These are phyloP conservation scores for Niveomyces coronatus DNA, from an alignment of 2,329 filamentous ascomycete genomes.

Conservation along the genomic window DNA sequence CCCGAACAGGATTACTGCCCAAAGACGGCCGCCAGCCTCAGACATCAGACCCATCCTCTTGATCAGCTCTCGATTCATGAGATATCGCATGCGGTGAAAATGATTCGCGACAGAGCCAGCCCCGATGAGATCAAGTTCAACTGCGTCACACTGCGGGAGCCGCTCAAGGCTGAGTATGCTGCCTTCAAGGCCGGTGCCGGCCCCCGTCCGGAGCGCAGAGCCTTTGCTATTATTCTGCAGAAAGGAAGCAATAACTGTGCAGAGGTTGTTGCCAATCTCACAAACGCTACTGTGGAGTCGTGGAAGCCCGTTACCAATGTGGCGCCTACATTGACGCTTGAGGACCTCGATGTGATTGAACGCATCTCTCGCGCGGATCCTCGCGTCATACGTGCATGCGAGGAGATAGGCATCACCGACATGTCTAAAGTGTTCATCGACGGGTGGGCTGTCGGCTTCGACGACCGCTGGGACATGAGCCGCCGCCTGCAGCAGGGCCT, in stretches of 20 bases:
- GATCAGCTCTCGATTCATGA: constrained; percentile 46
- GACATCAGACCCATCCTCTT: constrained; percentile 27
- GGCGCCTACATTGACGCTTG: constrained; percentile 56
- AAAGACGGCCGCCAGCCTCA: constrained; percentile 25
- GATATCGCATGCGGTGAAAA: constrained; percentile 37
- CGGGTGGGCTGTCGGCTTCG: constrained; percentile 77
- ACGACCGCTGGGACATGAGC: constrained; percentile 63
- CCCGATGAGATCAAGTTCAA: constrained; percentile 38
- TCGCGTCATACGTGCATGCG: constrained; percentile 68
- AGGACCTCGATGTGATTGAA: constrained; percentile 69
- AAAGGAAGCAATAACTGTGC: constrained; percentile 27
- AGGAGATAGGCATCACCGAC: constrained; percentile 63
- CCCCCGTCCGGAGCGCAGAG: constrained; percentile 38
- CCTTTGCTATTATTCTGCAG: constrained; percentile 38
- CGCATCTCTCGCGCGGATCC: constrained; percentile 55
- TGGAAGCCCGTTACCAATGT: constrained; percentile 37
- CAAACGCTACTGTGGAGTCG: constrained; percentile 28
- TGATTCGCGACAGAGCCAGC: constrained; percentile 31
- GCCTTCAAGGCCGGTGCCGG: constrained; percentile 43
- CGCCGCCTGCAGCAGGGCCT: constrained; percentile 69
- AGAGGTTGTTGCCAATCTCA: constrained; percentile 43
- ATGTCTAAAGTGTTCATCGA: constrained; percentile 82
- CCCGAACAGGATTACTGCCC: constrained; percentile 27
- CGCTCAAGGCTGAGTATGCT: constrained; percentile 51
- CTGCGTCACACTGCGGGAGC: constrained; percentile 56